Evolutionary conservation across 1,139 yeast species (phyloP).

Genomic region (Yamadazyma diospyri): DNA sequence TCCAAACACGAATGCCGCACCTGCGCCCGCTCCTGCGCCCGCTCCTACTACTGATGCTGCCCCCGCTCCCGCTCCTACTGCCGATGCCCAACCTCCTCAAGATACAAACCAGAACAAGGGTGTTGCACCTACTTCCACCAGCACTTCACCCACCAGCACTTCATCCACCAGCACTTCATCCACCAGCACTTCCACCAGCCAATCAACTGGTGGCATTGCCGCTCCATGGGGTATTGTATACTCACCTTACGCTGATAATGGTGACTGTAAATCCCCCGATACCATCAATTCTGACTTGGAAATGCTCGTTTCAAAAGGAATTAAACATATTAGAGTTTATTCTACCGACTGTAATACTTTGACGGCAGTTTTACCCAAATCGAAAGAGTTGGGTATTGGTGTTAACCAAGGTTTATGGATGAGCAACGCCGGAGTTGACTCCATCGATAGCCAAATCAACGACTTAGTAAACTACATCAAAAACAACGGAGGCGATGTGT

Average conservation of each 20-base stretch:
- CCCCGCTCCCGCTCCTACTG: slow-evolving; percentile 10
- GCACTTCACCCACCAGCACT: slow-evolving; percentile 11
- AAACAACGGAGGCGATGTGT: slow-evolving; percentile 61
- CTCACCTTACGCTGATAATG: slow-evolving; percentile 73
- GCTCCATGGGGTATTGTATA: slow-evolving; percentile 64
- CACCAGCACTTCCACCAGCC: slow-evolving; percentile 15
- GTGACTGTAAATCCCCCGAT: slow-evolving; percentile 58
- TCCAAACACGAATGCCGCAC: slow-evolving; percentile 10
- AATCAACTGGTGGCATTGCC: slow-evolving; percentile 11
- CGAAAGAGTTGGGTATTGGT: slow-evolving; percentile 57
- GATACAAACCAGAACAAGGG: not conserved
- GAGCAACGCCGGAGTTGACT: slow-evolving; percentile 54
- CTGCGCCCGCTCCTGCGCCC: slow-evolving; percentile 10
- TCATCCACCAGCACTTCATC: slow-evolving; percentile 14
- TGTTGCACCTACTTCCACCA: slow-evolving; percentile 9
- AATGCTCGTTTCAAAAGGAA: slow-evolving; percentile 57
- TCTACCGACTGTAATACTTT: slow-evolving; percentile 83
- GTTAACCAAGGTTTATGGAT: slow-evolving; percentile 92
- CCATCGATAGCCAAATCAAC: slow-evolving; percentile 58
- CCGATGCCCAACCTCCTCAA: slow-evolving; percentile 15
- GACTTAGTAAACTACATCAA: slow-evolving; percentile 52
- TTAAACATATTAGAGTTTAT: slow-evolving; percentile 65
- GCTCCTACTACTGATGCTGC: slow-evolving; percentile 9
- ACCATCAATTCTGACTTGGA: slow-evolving; percentile 59
- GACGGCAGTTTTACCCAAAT: slow-evolving; percentile 60